Percentiles rank a stretch among this genome's conserved stretches.
Evolutionary conservation across 768 basidiomycete genomes (phyloP).

Genomic region (Steccherinum ochraceum): DNA sequence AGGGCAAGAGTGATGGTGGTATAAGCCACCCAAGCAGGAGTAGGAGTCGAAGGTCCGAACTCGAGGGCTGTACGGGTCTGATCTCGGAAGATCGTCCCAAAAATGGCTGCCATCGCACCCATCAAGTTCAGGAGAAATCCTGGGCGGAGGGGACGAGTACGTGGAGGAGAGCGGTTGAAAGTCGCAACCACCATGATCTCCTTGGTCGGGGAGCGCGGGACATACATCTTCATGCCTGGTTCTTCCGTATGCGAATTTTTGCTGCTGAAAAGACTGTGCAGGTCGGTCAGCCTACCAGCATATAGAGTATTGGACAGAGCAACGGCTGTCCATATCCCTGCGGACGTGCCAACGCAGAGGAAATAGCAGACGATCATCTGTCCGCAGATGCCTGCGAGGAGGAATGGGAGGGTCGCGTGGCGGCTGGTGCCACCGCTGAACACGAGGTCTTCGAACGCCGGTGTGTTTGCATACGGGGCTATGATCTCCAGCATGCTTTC

Average conservation of each 20-base stretch:
- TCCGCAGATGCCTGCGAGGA: constrained; percentile 18
- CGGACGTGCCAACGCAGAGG: constrained; percentile 21
- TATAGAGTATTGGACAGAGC: constrained; percentile 20
- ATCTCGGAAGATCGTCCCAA: constrained; percentile 20
- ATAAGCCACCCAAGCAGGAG: background rate
- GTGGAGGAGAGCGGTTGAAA: constrained; percentile 21
- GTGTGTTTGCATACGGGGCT: background rate
- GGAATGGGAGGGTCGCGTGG: constrained; percentile 15
- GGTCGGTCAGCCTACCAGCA: constrained; percentile 17
- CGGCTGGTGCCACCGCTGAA: background rate
- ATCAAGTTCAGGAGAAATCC: constrained; percentile 18
- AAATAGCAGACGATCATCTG: constrained; percentile 23
- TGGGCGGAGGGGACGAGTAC: constrained; percentile 15
- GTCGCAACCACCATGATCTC: constrained; percentile 20
- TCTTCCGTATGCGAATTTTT: background rate
- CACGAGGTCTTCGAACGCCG: background rate
- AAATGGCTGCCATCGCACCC: constrained; percentile 20
- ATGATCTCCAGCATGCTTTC: background rate
- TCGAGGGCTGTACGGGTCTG: constrained; percentile 18
- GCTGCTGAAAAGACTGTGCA: background rate
- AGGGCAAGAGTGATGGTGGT: background rate
- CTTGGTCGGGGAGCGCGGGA: background rate
- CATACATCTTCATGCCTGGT: background rate
- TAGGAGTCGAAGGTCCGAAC: constrained; percentile 12
- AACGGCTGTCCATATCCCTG: constrained; percentile 23